These are phyloP conservation scores for Fraxinus sp. DNA, from an alignment of 305 asterid species.

Conservation along the genomic window DNA sequence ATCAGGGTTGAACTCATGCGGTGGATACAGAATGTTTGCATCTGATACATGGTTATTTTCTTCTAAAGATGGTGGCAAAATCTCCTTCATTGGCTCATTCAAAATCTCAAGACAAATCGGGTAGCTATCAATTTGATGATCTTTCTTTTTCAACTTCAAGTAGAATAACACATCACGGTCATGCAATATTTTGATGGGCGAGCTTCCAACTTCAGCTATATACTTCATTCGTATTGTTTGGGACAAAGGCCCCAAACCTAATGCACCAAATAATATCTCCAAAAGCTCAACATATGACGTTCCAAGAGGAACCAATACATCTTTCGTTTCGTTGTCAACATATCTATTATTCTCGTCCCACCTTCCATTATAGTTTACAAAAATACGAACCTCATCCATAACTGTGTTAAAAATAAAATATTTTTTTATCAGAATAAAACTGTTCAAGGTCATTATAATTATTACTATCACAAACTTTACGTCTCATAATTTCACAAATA, in stretches of 20 bases:
- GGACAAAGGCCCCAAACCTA: background rate
- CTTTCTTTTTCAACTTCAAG: background rate
- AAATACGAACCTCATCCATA: background rate
- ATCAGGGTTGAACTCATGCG: background rate
- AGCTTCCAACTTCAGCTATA: constrained; percentile 8
- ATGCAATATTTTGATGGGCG: constrained; percentile 5
- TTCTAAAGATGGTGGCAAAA: constrained; percentile 3
- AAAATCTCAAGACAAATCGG: constrained; percentile 6
- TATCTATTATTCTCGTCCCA: constrained; percentile 4
- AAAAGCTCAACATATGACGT: constrained; percentile 1
- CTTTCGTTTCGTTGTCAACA: background rate
- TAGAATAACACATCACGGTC: constrained; percentile 9
- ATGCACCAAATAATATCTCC: constrained; percentile 1
- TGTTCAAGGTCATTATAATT: background rate
- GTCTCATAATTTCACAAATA: background rate
- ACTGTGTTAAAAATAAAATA: background rate
- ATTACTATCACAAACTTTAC: background rate
- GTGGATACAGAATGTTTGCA: background rate
- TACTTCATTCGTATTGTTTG: constrained; percentile 7
- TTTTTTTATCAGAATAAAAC: background rate
- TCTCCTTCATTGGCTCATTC: constrained; percentile 10
- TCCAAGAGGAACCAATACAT: constrained; percentile 1
- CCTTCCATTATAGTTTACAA: background rate
- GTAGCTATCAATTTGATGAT: background rate
- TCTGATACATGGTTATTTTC: background rate